Conservation (phyloP, 495 filamentous ascomycete species). For the Penicillium silybi region DNA sequence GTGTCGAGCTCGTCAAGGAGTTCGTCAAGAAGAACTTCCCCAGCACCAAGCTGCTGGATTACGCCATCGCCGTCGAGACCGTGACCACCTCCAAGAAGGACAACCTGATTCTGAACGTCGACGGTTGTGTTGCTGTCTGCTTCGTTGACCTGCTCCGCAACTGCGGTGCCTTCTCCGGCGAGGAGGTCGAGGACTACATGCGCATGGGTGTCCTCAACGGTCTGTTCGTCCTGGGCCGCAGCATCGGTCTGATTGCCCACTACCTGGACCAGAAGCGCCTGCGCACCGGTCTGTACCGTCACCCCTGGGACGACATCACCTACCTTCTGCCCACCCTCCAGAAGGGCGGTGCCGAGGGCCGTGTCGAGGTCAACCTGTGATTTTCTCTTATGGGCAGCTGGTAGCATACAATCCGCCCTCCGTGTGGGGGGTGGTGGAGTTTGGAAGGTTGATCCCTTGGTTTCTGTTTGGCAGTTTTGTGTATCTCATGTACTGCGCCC, state of each 20-base stretch:
- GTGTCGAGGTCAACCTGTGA: conserved; percentile 83
- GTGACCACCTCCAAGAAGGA: conserved; percentile 99
- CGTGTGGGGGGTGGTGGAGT: conserved; percentile 40
- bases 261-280: conserved; percentile 99
- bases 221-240: conserved; percentile 93
- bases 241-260: conserved; percentile 98
- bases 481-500: conserved; percentile 33
- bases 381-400: conserved; percentile 19
- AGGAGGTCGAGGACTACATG: conserved; percentile 56
- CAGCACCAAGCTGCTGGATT: conserved; percentile 93
- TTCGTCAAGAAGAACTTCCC: conserved; percentile 97
- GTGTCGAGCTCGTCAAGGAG: conserved; percentile 98
- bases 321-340: conserved; percentile 85
- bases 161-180: conserved; percentile 82
- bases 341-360: conserved; percentile 73
- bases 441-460: conserved; percentile 39
- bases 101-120: conserved; percentile 98
- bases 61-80: conserved; percentile 94
- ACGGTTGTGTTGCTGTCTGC: conserved; percentile 96
- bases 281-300: conserved; percentile 95
- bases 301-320: conserved; percentile 98
- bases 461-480: conserved; percentile 32
- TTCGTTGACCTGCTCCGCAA: conserved; percentile 97
- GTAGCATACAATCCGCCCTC: conserved; percentile 35
- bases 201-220: conserved; percentile 98